Base-by-base conservation (phyloP, 2,329 filamentous ascomycete species). In the Fulvia fulva region DNA sequence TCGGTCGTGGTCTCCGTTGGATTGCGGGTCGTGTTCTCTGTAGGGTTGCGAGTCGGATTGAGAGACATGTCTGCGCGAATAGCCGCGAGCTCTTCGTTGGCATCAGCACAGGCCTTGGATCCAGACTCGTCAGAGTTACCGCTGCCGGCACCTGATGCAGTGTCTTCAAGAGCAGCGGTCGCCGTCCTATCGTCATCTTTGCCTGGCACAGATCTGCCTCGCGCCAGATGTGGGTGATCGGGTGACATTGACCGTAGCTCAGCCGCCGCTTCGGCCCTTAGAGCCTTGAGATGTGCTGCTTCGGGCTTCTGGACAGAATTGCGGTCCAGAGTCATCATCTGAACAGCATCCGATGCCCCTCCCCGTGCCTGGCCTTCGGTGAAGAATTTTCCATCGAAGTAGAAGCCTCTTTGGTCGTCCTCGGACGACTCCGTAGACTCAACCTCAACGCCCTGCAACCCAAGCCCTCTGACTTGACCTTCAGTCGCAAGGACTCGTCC, bases 1-100 rank as follows among this genome's bases (percentile, higher is more conserved):
- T 14, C 26, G 14, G 47, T 32, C n/a, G 47, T 23, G 3, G 47
- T 50, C 16, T 50, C 47, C 14, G 47, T 50, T 2, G 47, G 47
- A 19, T 50, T 50, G 26, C 47, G 47, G 5, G 47, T 50, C n/a
- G 47, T 25, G 26, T 50, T 50, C n/a, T n/a, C 47, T 25, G 47
- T 50, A 5, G 47, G 47, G 26, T 50, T 50, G 26, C 47, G 47
- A 11, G 47, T 50, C n/a, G 47, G 47, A n/a, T 50, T 50, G 23
- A 50, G 25, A 50, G 47, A 50, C 47, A 50, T 50, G 11, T 50
- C 47, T 9, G 47, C 47, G 12, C 47, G 47, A 26, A 50, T 50
- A 21, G 47, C 47, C 16, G 47, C 47, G 14, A 50, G 47, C 8
- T 50, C 25, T 4, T 50, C 23, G 12, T 50, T 50, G 5, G 47